These are phyloP conservation scores for Tagetes patula DNA, from an alignment of 129 eudicot genomes.

Conservation along the genomic window DNA sequence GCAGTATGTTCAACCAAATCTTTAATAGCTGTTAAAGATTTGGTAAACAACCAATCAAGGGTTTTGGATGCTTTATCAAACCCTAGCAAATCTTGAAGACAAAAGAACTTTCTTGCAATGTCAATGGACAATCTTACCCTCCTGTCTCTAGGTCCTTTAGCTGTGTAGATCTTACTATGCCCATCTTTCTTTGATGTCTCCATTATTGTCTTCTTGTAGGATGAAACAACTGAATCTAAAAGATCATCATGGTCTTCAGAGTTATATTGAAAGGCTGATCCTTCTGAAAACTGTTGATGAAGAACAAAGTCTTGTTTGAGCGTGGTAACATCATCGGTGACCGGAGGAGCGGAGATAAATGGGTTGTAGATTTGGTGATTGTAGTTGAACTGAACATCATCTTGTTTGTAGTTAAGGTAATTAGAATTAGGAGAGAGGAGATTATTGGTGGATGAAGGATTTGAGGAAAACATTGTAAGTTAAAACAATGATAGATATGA, in stretches of 20 bases:
- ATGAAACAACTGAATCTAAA: constrained; percentile 27
- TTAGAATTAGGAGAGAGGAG: constrained; percentile 11
- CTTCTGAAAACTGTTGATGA: constrained; percentile 10
- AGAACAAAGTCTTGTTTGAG: background rate
- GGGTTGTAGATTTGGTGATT: constrained; percentile 5
- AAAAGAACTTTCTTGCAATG: constrained; percentile 65
- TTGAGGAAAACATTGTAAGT: constrained; percentile 24
- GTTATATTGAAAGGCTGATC: too few relatives aligned
- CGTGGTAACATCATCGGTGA: background rate
- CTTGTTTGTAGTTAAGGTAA: constrained; percentile 8
- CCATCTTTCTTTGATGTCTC: constrained; percentile 39
- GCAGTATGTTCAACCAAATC: constrained; percentile 42
- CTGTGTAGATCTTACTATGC: constrained; percentile 61
- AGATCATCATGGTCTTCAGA: constrained; percentile 17
- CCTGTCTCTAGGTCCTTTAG: constrained; percentile 69
- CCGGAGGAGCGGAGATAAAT: background rate
- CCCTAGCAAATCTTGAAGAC: constrained; percentile 73
- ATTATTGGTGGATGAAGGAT: constrained; percentile 17
- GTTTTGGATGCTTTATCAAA: constrained; percentile 81
- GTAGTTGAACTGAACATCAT: constrained; percentile 23
- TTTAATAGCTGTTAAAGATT: constrained; percentile 51
- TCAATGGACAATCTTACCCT: constrained; percentile 81
- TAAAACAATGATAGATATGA: background rate
- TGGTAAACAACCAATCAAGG: constrained; percentile 72
- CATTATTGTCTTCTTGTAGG: constrained; percentile 3